Evolutionary conservation across 2,329 filamentous ascomycete genomes (phyloP).

Genomic region (Aspergillus costaricaensis): DNA sequence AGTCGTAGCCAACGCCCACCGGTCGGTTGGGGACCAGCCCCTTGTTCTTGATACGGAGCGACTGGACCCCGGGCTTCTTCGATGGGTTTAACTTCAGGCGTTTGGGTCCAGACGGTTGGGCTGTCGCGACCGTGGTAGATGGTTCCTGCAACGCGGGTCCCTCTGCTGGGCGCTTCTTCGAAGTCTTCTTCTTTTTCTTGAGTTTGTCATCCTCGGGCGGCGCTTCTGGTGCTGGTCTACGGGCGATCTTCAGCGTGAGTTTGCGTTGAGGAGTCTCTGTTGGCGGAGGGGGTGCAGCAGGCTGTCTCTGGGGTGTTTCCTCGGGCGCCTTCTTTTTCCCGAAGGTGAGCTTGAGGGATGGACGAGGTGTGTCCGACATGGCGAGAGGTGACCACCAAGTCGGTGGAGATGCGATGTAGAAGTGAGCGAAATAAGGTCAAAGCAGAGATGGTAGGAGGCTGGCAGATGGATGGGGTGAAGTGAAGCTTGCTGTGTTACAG

Average conservation of each 20-base stretch:
- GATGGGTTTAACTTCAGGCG: slow-evolving; percentile 43
- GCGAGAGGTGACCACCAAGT: slow-evolving; percentile 10
- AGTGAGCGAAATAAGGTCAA: no score
- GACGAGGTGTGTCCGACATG: slow-evolving; percentile 40
- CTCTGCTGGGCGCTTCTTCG: slow-evolving; percentile 43
- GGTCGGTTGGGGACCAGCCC: slow-evolving; percentile 69
- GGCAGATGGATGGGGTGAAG: not conserved
- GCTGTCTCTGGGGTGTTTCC: slow-evolving; percentile 25
- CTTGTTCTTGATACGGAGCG: slow-evolving; percentile 64
- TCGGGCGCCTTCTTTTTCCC: slow-evolving; percentile 40
- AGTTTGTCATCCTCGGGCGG: slow-evolving; percentile 21
- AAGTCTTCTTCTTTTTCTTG: slow-evolving; percentile 39
- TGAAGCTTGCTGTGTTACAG: not conserved
- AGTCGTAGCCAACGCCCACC: slow-evolving; percentile 90
- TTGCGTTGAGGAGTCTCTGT: slow-evolving; percentile 38
- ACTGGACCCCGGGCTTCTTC: slow-evolving; percentile 44
- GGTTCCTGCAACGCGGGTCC: slow-evolving; percentile 29
- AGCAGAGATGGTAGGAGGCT: not conserved
- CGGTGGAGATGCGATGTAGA: not conserved
- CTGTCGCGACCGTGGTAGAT: slow-evolving; percentile 18
- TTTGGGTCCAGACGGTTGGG: slow-evolving; percentile 35
- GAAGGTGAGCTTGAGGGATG: slow-evolving; percentile 46
- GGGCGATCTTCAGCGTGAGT: slow-evolving; percentile 45
- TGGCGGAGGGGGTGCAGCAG: slow-evolving; percentile 22
- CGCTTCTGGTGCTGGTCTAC: slow-evolving; percentile 27